phyloP scores from a whole-genome alignment of 176 grass and related monocot species.

The Dendrocalamus sinicus region DNA sequence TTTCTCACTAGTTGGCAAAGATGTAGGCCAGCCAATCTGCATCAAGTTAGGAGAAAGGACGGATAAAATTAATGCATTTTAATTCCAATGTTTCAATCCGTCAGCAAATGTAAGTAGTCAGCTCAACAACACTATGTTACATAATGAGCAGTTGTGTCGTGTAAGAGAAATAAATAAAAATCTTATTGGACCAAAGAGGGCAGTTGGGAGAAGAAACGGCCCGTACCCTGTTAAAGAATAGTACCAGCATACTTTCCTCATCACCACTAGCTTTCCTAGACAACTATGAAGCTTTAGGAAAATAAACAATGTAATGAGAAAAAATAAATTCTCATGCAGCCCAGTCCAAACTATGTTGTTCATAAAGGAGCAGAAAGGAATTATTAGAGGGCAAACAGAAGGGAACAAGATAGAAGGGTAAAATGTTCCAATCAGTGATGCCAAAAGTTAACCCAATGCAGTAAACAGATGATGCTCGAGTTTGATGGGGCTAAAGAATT shows the following conservation, averaged over 20 bases:
- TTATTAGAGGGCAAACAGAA: neutral
- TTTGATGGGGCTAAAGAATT: constrained; percentile 22
- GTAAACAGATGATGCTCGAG: constrained; percentile 16
- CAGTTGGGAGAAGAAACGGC: constrained; percentile 31
- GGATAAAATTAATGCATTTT: neutral
- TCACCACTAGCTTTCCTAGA: constrained; percentile 86
- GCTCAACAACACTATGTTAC: constrained; percentile 5
- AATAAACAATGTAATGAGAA: constrained; percentile 31
- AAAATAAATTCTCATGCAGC: neutral
- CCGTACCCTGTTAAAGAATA: constrained; percentile 90
- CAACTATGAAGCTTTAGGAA: constrained; percentile 43
- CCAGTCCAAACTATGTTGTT: constrained; percentile 18
- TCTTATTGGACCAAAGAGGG: constrained; percentile 3
- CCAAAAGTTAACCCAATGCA: constrained; percentile 21
- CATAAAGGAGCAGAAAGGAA: neutral
- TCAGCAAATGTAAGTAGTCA: constrained; percentile 19
- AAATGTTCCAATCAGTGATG: constrained; percentile 5
- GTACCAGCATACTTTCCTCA: constrained; percentile 79
- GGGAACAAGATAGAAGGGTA: neutral
- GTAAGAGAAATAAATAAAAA: neutral
- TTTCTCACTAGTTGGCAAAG: constrained; percentile 94
- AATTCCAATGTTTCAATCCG: neutral
- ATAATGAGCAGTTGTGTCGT: constrained; percentile 7
- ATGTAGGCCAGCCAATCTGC: constrained; percentile 98
- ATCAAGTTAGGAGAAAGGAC: constrained; percentile 29